Conservation (phyloP, 2,329 filamentous ascomycete genomes). For the Talaromyces marneffei region DNA sequence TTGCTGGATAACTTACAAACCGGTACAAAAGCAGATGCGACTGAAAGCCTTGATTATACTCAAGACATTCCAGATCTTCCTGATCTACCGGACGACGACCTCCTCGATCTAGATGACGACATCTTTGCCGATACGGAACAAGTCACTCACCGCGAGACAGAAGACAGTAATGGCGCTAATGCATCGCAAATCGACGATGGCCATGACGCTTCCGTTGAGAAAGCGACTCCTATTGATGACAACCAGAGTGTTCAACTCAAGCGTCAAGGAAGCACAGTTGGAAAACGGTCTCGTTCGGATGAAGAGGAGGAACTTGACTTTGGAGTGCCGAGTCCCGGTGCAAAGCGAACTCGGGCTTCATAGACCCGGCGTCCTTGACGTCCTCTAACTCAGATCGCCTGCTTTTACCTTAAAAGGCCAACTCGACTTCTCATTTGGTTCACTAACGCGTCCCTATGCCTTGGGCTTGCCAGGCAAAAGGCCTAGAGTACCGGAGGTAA, state of each 20-base stretch:
- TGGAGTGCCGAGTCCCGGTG: slow-evolving; percentile 32
- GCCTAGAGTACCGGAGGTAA: not conserved
- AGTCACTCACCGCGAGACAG: slow-evolving; percentile 16
- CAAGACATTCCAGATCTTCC: slow-evolving; percentile 16
- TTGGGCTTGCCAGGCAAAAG: not conserved
- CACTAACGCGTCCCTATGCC: not conserved
- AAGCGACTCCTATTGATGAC: slow-evolving; percentile 20
- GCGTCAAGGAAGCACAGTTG: slow-evolving; percentile 20
- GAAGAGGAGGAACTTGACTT: slow-evolving; percentile 30
- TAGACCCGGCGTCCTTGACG: slow-evolving; percentile 17
- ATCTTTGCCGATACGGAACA: slow-evolving; percentile 24
- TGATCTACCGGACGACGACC: slow-evolving; percentile 20
- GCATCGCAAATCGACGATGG: slow-evolving; percentile 24
- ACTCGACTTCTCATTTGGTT: not conserved
- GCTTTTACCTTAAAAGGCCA: not conserved
- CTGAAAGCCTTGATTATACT: slow-evolving; percentile 5
- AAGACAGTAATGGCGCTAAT: slow-evolving; percentile 20
- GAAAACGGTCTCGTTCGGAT: slow-evolving; percentile 32
- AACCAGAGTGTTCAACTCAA: slow-evolving; percentile 16
- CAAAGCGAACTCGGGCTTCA: slow-evolving; percentile 50
- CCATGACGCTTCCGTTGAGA: slow-evolving; percentile 34
- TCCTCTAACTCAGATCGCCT: not conserved
- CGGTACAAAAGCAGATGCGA: not conserved
- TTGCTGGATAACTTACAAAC: not conserved
- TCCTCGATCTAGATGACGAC: slow-evolving; percentile 30